phyloP scores from a whole-genome alignment of 2,329 filamentous ascomycete genomes.

The Fusarium sp. region DNA sequence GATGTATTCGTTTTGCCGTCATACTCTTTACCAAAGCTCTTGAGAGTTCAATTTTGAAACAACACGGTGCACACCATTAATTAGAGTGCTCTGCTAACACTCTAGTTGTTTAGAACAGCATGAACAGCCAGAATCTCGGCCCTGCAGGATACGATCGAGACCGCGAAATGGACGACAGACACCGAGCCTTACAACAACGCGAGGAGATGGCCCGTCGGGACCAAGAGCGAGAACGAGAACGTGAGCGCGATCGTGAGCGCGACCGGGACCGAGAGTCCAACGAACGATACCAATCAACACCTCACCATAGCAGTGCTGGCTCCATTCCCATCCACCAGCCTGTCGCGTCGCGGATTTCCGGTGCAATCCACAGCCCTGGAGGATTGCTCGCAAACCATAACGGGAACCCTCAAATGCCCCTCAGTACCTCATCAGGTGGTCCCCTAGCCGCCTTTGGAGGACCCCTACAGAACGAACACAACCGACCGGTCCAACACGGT shows the following conservation, averaged over 20 bases:
- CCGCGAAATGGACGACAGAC: conserved; percentile 62
- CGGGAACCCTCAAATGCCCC: conserved; percentile 65
- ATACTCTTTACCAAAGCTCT: not conserved
- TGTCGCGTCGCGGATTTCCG: conserved; percentile 82
- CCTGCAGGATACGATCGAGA: conserved; percentile 61
- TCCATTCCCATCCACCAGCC: conserved; percentile 95
- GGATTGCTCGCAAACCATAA: conserved; percentile 84
- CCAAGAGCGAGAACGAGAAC: conserved; percentile 62
- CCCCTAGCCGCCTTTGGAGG: conserved; percentile 65
- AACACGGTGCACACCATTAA: conserved; percentile 1
- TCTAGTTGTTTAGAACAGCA: conserved; percentile 47
- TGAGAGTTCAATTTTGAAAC: not conserved
- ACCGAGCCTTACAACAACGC: conserved; percentile 60
- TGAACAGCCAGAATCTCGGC: conserved; percentile 61
- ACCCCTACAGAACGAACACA: conserved; percentile 65
- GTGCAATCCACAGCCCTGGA: conserved; percentile 91
- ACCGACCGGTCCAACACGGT: conserved; percentile 64
- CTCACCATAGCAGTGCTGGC: conserved; percentile 86
- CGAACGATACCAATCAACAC: conserved; percentile 75
- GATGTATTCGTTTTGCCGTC: not conserved
- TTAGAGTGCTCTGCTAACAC: conserved; percentile 27
- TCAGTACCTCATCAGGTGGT: conserved; percentile 63
- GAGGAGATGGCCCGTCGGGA: conserved; percentile 61
- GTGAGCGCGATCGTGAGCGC: conserved; percentile 69
- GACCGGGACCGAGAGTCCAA: conserved; percentile 73